Percentiles rank a stretch among this genome's conserved stretches.
Evolutionary conservation across 140 eudicot species (phyloP).

Genomic region (Cichorium intybus): DNA sequence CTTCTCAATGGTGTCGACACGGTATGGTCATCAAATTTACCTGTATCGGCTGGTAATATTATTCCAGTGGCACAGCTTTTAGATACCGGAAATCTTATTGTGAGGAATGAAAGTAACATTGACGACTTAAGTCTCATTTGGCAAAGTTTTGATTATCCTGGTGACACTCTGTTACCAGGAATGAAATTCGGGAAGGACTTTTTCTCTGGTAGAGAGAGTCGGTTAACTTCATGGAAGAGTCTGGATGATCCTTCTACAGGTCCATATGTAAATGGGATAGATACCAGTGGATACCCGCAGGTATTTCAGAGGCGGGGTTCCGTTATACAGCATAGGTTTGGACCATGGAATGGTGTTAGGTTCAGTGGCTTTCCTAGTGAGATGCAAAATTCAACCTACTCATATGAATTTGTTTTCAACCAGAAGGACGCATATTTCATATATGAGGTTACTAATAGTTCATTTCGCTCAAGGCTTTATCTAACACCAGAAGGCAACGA

Average conservation of each 20-base stretch:
- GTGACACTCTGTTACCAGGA: conserved; percentile 12
- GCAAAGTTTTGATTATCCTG: conserved; percentile 41
- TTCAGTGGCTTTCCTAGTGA: conserved; percentile 19
- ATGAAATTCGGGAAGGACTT: conserved; percentile 29
- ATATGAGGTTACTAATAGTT: background rate
- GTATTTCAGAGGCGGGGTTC: background rate
- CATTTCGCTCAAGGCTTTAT: background rate
- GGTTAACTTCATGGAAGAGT: conserved; percentile 36
- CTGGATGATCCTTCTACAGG: conserved; percentile 41
- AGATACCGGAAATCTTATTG: conserved; percentile 19
- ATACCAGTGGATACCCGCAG: conserved; percentile 31
- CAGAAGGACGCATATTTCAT: conserved; percentile 17
- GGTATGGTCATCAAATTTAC: conserved; percentile 16
- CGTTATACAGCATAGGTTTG: background rate
- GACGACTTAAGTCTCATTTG: conserved; percentile 6
- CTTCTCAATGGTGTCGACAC: background rate
- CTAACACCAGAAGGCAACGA: background rate
- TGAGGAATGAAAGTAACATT: background rate
- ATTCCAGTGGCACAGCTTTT: conserved; percentile 17
- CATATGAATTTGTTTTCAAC: conserved; percentile 11
- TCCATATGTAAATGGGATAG: conserved; percentile 13
- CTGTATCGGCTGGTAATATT: background rate
- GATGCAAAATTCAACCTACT: background rate
- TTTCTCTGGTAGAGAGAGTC: conserved; percentile 9
- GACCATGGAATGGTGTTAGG: conserved; percentile 36